Conservation (phyloP, 2,329 filamentous ascomycete genomes). For the Ophiostoma triangulosporum region DNA sequence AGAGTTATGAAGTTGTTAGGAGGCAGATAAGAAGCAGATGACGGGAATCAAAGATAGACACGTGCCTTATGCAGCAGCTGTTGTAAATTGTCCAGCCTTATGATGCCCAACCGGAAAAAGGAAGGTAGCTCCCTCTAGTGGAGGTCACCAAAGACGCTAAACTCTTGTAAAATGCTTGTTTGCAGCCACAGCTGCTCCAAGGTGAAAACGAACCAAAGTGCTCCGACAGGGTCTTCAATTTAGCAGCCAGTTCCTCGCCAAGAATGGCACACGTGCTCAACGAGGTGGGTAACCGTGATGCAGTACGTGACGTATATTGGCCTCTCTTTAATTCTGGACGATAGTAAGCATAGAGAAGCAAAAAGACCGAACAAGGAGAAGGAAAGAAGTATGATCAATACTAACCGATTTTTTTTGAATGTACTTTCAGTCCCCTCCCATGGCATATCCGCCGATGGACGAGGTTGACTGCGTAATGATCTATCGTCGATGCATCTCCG, state of each 20-base stretch:
- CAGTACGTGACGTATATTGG: background rate
- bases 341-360: no score
- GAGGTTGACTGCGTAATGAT: no score
- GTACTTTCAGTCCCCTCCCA: no score
- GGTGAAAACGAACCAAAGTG: background rate
- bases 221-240: background rate
- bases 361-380: no score
- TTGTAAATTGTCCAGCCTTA: background rate
- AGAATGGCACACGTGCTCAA: background rate
- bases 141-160: background rate
- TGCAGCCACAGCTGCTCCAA: background rate
- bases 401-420: no score
- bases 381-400: no score
- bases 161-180: background rate
- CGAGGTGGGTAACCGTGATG: background rate
- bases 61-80: background rate
- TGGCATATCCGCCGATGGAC: no score
- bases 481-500: no score
- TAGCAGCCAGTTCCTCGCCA: background rate
- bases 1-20: background rate
- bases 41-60: no score
- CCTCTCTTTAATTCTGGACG: no score
- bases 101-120: background rate
- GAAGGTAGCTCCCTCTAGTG: background rate
- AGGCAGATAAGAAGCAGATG: background rate